A percentile compares a stretch with the other conserved stretches of the same genome.
Evolutionary conservation across 2,329 filamentous ascomycete species (phyloP).

Genomic region (Fusarium mundagurra): DNA sequence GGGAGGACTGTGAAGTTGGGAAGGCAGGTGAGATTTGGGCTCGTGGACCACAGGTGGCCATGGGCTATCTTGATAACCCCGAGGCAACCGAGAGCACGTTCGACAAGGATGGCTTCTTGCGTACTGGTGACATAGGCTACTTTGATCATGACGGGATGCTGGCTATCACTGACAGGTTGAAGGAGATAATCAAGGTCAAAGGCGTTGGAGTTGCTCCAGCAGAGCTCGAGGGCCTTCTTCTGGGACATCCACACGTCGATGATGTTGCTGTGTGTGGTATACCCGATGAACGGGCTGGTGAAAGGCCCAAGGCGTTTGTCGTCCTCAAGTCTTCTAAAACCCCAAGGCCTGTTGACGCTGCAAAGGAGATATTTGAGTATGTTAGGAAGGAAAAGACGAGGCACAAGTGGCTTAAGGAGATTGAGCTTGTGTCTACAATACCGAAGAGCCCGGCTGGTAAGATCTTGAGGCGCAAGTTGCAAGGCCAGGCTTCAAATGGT

Average conservation of each 20-base stretch:
- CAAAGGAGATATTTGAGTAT: background rate
- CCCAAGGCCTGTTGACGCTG: background rate
- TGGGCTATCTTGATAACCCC: background rate
- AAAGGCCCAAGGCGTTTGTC: background rate
- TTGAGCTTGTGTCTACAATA: conserved; percentile 3
- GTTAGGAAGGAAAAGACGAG: background rate
- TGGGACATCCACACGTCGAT: background rate
- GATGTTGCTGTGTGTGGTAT: background rate
- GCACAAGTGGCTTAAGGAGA: conserved; percentile 5
- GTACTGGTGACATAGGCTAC: background rate
- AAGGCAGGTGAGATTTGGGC: conserved; percentile 56
- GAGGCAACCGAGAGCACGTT: background rate
- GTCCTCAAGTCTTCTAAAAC: background rate
- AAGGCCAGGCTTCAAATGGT: rapidly evolving
- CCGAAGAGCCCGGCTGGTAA: conserved; percentile 5
- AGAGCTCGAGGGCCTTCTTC: background rate
- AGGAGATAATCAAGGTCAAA: conserved; percentile 22
- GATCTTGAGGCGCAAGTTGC: background rate
- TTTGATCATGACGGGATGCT: background rate
- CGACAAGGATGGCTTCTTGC: background rate
- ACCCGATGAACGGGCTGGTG: background rate
- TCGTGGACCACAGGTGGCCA: background rate
- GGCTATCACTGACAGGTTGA: background rate
- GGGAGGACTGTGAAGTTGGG: conserved; percentile 66
- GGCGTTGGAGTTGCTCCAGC: conserved; percentile 3